These are phyloP conservation scores for Aaosphaeria pasadenensis DNA, from an alignment of 2,329 filamentous ascomycete species.

Conservation along the genomic window DNA sequence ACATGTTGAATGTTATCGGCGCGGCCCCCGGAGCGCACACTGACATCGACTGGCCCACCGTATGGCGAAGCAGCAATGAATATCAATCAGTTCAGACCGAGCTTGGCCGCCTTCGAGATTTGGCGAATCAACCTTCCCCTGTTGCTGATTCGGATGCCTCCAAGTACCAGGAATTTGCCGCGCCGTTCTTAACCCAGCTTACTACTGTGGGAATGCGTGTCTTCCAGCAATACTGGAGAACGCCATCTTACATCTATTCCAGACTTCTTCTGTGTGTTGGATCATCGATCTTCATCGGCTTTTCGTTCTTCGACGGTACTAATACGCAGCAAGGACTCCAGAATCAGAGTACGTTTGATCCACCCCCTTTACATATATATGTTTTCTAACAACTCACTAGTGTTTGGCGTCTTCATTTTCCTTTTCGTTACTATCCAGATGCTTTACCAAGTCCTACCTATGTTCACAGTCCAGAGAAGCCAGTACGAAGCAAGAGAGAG, in stretches of 20 bases:
- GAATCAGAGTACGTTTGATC: background rate
- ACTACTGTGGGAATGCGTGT: constrained; percentile 7
- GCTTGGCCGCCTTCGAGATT: background rate
- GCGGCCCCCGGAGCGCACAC: constrained; percentile 3
- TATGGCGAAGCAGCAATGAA: constrained; percentile 4
- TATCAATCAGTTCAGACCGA: background rate
- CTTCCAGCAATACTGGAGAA: constrained; percentile 15
- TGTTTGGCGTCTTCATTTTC: constrained; percentile 10
- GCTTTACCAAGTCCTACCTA: constrained; percentile 10
- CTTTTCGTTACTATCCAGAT: constrained; percentile 13
- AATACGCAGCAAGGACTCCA: constrained; percentile 3
- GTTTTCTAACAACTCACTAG: too few relatives aligned
- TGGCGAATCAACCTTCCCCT: background rate
- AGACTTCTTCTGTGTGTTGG: constrained; percentile 5
- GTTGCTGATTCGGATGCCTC: background rate
- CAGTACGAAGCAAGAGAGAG: constrained; percentile 4
- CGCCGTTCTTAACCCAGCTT: constrained; percentile 10
- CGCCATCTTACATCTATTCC: constrained; percentile 15
- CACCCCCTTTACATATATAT: too few relatives aligned
- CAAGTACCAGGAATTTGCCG: constrained; percentile 9
- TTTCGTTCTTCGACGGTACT: constrained; percentile 2
- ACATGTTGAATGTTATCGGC: constrained; percentile 56
- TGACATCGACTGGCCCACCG: constrained; percentile 4
- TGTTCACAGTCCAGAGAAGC: constrained; percentile 3
- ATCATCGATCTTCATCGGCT: constrained; percentile 6